Percentiles rank a stretch among this genome's conserved stretches.
Conservation (phyloP, 192 early-diverging fungal genomes). For the Gaertneriomyces semiglobifer region DNA sequence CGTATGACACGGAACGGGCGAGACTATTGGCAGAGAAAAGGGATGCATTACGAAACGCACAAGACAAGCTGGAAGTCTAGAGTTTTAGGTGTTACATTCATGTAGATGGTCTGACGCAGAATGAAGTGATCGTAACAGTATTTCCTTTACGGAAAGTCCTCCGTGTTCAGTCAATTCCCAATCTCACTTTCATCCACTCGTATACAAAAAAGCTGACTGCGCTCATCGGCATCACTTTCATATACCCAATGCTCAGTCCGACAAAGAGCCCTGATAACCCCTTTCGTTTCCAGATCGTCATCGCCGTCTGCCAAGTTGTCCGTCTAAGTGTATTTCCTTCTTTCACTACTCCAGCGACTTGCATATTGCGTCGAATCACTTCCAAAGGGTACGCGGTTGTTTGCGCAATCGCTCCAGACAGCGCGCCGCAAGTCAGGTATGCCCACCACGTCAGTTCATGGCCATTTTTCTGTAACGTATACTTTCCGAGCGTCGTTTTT, state of each 20-base stretch:
- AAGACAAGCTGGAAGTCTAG: too few species aligned
- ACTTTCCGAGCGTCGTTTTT: slow-evolving; percentile 21
- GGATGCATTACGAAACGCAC: too few species aligned
- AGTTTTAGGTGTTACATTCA: too few species aligned
- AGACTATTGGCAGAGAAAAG: too few species aligned
- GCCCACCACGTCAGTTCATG: slow-evolving; percentile 62
- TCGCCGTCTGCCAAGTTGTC: slow-evolving; percentile 51
- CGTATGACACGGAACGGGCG: too few species aligned
- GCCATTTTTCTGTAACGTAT: slow-evolving; percentile 16
- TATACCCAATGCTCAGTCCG: slow-evolving; percentile 93
- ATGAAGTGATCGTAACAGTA: too few species aligned
- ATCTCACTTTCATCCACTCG: slow-evolving; percentile 65
- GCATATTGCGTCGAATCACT: slow-evolving; percentile 59
- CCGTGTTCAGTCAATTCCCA: slow-evolving; percentile 39
- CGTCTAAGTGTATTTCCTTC: slow-evolving; percentile 16
- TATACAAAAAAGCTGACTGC: slow-evolving; percentile 86
- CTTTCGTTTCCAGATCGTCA: slow-evolving; percentile 58
- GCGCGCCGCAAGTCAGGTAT: slow-evolving; percentile 73
- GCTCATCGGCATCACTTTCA: slow-evolving; percentile 93
- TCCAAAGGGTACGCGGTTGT: slow-evolving; percentile 90
- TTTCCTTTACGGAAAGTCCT: too few species aligned
- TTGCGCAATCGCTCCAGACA: slow-evolving; percentile 81
- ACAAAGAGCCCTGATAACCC: slow-evolving; percentile 91
- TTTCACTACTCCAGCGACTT: slow-evolving; percentile 39
- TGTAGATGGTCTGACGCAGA: too few species aligned